Percentiles rank a stretch among this genome's conserved stretches.
These are phyloP conservation scores for Verbena officinalis DNA, from an alignment of 257 asterid species.

Conservation along the genomic window DNA sequence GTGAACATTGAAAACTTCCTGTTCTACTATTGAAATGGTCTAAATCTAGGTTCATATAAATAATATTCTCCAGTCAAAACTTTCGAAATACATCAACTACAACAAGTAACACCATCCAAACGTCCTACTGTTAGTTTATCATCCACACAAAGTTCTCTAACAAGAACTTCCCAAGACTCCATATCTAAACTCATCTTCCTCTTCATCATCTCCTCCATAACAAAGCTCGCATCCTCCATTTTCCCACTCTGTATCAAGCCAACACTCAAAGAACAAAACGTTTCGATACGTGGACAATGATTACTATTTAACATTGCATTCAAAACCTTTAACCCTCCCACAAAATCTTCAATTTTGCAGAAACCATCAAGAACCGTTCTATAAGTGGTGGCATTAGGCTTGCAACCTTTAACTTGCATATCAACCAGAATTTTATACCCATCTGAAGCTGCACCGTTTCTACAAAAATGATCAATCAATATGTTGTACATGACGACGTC, in stretches of 20 bases:
- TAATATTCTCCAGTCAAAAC: neutral
- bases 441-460: slow-evolving; percentile 52
- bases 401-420: slow-evolving; percentile 71
- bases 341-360: slow-evolving; percentile 54
- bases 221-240: slow-evolving; percentile 54
- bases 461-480: slow-evolving; percentile 53
- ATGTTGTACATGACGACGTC: slow-evolving; percentile 77
- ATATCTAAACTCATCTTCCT: slow-evolving; percentile 48
- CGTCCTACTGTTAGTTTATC: slow-evolving; percentile 24
- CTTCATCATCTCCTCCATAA: slow-evolving; percentile 77
- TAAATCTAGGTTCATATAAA: too few species aligned
- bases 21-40: too few species aligned
- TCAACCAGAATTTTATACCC: slow-evolving; percentile 72
- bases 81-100: slow-evolving; percentile 14
- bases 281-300: slow-evolving; percentile 63
- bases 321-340: slow-evolving; percentile 64
- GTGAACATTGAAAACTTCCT: too few species aligned
- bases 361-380: slow-evolving; percentile 84
- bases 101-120: slow-evolving; percentile 40
- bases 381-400: slow-evolving; percentile 80
- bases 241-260: slow-evolving; percentile 61
- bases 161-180: slow-evolving; percentile 64
- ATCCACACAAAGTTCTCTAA: slow-evolving; percentile 45
- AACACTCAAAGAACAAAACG: slow-evolving; percentile 43
- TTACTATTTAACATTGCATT: slow-evolving; percentile 62